phyloP scores from a whole-genome alignment of 176 grass and related monocot genomes.

The Sorghum bicolor region DNA sequence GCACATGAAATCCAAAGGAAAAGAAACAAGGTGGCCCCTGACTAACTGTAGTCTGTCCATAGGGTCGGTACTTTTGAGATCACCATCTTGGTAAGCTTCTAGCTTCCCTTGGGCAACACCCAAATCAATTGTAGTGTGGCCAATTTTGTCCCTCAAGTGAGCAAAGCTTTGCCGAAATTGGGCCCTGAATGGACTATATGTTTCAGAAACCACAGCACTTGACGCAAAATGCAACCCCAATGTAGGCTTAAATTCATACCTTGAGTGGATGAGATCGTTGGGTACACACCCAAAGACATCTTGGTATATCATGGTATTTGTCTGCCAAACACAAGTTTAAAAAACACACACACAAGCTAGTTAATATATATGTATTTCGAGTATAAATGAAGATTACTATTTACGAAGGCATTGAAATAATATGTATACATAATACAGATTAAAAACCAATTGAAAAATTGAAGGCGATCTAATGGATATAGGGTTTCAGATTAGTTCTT shows the following conservation, averaged over 20 bases:
- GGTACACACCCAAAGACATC: conserved; percentile 96
- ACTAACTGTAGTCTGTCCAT: conserved; percentile 70
- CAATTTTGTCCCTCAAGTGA: conserved; percentile 81
- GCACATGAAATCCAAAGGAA: conserved; percentile 95
- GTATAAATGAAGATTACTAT: background rate
- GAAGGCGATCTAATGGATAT: background rate
- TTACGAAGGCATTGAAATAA: background rate
- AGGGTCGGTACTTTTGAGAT: conserved; percentile 49
- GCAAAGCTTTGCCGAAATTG: conserved; percentile 72
- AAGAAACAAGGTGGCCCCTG: conserved; percentile 85
- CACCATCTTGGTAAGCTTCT: conserved; percentile 52
- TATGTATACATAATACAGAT: background rate
- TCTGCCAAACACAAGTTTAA: conserved; percentile 51
- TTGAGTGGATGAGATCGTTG: conserved; percentile 88
- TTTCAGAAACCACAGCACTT: conserved; percentile 25
- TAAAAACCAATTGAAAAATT: background rate
- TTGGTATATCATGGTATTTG: conserved; percentile 90
- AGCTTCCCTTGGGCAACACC: conserved; percentile 76
- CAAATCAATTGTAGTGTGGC: conserved; percentile 80
- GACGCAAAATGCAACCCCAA: background rate
- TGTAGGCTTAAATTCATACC: conserved; percentile 49
- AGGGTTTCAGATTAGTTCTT: conserved; percentile 16
- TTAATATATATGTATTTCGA: background rate
- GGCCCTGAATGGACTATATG: conserved; percentile 33
- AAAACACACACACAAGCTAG: conserved; percentile 23